Evolutionary conservation across 164 flowering plant genomes (phyloP).

Genomic region (Vitis amurensis): DNA sequence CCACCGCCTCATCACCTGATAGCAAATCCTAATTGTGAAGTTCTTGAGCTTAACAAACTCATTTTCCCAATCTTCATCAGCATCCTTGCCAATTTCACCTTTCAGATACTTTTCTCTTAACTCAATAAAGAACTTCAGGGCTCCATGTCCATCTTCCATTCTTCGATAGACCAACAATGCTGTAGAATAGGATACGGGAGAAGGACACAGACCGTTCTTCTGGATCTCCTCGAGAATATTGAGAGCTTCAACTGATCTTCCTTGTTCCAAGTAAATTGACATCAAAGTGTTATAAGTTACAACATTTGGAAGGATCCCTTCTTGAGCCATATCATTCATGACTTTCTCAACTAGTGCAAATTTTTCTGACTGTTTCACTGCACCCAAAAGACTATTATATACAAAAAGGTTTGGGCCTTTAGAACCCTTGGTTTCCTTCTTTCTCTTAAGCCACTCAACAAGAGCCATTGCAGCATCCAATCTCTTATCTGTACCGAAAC

Average conservation of each 20-base stretch:
- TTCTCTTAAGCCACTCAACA: conserved; percentile 78
- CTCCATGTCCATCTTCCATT: conserved; percentile 85
- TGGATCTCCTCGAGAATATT: conserved; percentile 53
- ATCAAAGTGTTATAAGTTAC: conserved; percentile 85
- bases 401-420: conserved; percentile 66
- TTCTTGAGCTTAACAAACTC: conserved; percentile 68
- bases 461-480: conserved; percentile 68
- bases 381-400: conserved; percentile 84
- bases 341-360: conserved; percentile 46
- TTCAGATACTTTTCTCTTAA: conserved; percentile 54
- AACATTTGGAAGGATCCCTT: conserved; percentile 61
- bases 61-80: conserved; percentile 54
- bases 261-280: conserved; percentile 68
- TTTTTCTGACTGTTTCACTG: conserved; percentile 55
- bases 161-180: conserved; percentile 72
- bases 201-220: conserved; percentile 53
- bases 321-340: conserved; percentile 63
- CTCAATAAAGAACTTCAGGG: conserved; percentile 62
- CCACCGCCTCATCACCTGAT: conserved; percentile 87
- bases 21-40: conserved; percentile 65
- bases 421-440: conserved; percentile 38
- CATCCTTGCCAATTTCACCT: conserved; percentile 51
- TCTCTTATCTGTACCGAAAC: conserved; percentile 66
- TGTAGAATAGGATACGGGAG: conserved; percentile 79
- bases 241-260: conserved; percentile 54